phyloP scores from a whole-genome alignment of 768 basidiomycete species.

The Polyporus arcularius region DNA sequence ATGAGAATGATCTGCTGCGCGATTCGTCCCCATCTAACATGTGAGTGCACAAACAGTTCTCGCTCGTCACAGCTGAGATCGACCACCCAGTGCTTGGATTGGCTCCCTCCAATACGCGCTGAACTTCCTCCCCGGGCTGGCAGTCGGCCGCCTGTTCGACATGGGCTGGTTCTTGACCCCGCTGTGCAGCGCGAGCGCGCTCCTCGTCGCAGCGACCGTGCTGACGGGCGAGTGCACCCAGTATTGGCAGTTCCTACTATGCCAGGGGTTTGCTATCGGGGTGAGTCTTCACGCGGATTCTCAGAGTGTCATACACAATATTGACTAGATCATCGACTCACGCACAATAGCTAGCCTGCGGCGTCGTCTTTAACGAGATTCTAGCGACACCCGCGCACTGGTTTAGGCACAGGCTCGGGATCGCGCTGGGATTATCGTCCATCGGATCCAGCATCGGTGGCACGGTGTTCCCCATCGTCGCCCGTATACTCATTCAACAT shows the following conservation, averaged over 20 bases:
- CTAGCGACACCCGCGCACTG: slow-evolving; percentile 65
- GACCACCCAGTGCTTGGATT: slow-evolving; percentile 65
- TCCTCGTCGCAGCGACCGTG: slow-evolving; percentile 56
- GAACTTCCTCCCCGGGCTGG: slow-evolving; percentile 57
- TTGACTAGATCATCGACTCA: too few relatives aligned
- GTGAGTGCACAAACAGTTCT: slow-evolving; percentile 30
- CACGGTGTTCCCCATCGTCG: slow-evolving; percentile 60
- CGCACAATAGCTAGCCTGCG: slow-evolving; percentile 30
- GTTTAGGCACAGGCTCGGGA: slow-evolving; percentile 58
- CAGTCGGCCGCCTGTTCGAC: slow-evolving; percentile 71
- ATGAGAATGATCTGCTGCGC: slow-evolving; percentile 52
- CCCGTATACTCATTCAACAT: slow-evolving; percentile 50
- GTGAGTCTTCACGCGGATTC: slow-evolving; percentile 38
- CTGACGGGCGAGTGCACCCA: slow-evolving; percentile 64
- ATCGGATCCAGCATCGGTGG: slow-evolving; percentile 70
- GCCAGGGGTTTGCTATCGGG: slow-evolving; percentile 67
- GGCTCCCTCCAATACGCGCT: slow-evolving; percentile 63
- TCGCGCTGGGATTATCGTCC: slow-evolving; percentile 62
- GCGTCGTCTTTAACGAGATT: slow-evolving; percentile 62
- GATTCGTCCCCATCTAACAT: slow-evolving; percentile 58
- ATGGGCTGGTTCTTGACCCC: slow-evolving; percentile 61
- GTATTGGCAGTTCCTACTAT: slow-evolving; percentile 78
- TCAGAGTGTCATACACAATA: too few relatives aligned
- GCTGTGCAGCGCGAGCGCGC: slow-evolving; percentile 44
- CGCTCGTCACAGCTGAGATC: neutral